These are phyloP conservation scores for Tremellales sp. DNA, from an alignment of 1,284 basidiomycete species.

Conservation along the genomic window DNA sequence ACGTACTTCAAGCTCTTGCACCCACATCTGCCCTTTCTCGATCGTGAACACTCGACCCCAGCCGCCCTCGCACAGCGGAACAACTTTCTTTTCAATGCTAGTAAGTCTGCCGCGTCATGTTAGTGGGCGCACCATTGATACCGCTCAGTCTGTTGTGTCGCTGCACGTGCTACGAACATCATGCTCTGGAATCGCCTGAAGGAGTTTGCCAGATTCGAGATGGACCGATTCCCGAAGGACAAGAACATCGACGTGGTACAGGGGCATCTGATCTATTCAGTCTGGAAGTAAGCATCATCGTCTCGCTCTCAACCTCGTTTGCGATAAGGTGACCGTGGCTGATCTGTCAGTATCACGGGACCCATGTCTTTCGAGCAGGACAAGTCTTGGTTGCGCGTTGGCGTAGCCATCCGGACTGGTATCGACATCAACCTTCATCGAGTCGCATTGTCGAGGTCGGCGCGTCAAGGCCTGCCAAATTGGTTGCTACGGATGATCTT, in stretches of 20 bases:
- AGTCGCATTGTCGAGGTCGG: constrained; percentile 18
- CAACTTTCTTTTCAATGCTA: constrained; percentile 40
- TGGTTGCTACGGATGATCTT: constrained; percentile 25
- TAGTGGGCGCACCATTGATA: background rate
- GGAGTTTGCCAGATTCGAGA: constrained; percentile 31
- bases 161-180: constrained; percentile 26
- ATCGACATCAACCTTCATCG: constrained; percentile 38
- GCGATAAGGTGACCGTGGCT: too few relatives aligned
- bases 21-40: constrained; percentile 31
- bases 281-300: constrained; percentile 26
- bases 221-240: constrained; percentile 32
- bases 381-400: constrained; percentile 30
- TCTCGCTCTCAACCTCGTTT: background rate
- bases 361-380: constrained; percentile 33
- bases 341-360: constrained; percentile 18
- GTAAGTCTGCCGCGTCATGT: constrained; percentile 11
- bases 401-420: constrained; percentile 25
- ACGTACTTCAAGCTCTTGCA: constrained; percentile 27
- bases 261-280: constrained; percentile 31
- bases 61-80: constrained; percentile 24
- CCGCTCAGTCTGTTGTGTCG: constrained; percentile 27
- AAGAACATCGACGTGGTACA: constrained; percentile 35
- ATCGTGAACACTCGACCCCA: constrained; percentile 19
- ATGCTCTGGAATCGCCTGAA: constrained; percentile 30
- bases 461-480: constrained; percentile 19